These are phyloP conservation scores for Podaxis mareebaensis DNA, from an alignment of 768 basidiomycete species.

Conservation along the genomic window DNA sequence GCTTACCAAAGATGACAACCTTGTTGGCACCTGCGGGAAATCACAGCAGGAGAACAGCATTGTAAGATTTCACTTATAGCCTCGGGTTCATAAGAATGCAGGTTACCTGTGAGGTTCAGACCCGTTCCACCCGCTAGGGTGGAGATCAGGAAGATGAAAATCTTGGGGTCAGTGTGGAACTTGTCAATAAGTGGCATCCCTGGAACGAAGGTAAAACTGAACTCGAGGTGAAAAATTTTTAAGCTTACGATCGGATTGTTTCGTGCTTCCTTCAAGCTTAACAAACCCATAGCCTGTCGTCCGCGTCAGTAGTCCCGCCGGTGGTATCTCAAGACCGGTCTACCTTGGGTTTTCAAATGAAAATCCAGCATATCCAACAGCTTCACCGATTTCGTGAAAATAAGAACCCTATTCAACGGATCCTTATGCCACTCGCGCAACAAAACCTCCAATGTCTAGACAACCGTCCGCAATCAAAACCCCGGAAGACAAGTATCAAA, in stretches of 20 bases:
- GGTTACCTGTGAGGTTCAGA: conserved; percentile 69
- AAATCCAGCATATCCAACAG: conserved; percentile 83
- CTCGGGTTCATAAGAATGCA: conserved; percentile 11
- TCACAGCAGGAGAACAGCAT: neutral
- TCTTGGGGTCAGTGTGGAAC: conserved; percentile 72
- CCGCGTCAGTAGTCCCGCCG: conserved; percentile 9
- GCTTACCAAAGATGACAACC: conserved; percentile 85
- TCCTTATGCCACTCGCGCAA: conserved; percentile 70
- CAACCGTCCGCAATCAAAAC: neutral
- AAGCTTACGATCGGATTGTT: conserved; percentile 62
- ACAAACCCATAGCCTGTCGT: conserved; percentile 58
- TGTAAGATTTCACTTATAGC: neutral
- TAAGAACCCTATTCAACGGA: conserved; percentile 78
- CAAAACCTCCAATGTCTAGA: conserved; percentile 64
- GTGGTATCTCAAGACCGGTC: conserved; percentile 15
- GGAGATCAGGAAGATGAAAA: conserved; percentile 86
- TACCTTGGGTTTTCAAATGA: conserved; percentile 63
- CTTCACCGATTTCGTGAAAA: conserved; percentile 93
- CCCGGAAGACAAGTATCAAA: neutral
- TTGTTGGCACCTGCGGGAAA: conserved; percentile 72
- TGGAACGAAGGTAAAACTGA: conserved; percentile 25
- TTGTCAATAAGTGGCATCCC: conserved; percentile 86
- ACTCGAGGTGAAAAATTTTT: neutral
- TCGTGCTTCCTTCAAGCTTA: conserved; percentile 79
- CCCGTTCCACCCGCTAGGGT: conserved; percentile 92